phyloP scores from a whole-genome alignment of 176 grass and related monocot species.

The Ananas comosus region DNA sequence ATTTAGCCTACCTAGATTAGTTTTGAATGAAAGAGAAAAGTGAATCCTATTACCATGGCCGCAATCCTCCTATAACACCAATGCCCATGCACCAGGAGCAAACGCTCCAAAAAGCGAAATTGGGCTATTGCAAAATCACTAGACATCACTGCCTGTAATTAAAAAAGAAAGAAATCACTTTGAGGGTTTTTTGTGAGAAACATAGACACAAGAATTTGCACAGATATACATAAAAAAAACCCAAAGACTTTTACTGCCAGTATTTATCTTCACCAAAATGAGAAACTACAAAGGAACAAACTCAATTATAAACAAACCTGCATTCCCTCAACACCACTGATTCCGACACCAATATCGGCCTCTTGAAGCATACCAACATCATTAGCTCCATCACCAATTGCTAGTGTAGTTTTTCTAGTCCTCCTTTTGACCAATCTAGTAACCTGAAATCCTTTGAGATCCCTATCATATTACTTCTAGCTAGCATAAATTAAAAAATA shows the following conservation, averaged over 20 bases:
- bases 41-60: conserved; percentile 44
- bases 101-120: conserved; percentile 73
- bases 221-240: background rate
- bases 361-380: conserved; percentile 98
- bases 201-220: background rate
- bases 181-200: background rate
- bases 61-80: conserved; percentile 96
- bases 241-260: background rate
- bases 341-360: conserved; percentile 89
- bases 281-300: background rate
- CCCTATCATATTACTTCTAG: background rate
- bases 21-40: background rate
- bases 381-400: conserved; percentile 87
- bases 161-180: background rate
- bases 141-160: conserved; percentile 81
- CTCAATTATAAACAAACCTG: conserved; percentile 41
- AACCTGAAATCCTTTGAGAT: conserved; percentile 30
- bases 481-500: background rate
- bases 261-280: background rate
- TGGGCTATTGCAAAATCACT: conserved; percentile 92
- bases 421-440: conserved; percentile 71
- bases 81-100: conserved; percentile 88
- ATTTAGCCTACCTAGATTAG: background rate
- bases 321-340: conserved; percentile 94
- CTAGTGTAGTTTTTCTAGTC: conserved; percentile 57